Evolutionary conservation across 1,284 basidiomycete genomes (phyloP).

Genomic region (Ustilago trichophora): DNA sequence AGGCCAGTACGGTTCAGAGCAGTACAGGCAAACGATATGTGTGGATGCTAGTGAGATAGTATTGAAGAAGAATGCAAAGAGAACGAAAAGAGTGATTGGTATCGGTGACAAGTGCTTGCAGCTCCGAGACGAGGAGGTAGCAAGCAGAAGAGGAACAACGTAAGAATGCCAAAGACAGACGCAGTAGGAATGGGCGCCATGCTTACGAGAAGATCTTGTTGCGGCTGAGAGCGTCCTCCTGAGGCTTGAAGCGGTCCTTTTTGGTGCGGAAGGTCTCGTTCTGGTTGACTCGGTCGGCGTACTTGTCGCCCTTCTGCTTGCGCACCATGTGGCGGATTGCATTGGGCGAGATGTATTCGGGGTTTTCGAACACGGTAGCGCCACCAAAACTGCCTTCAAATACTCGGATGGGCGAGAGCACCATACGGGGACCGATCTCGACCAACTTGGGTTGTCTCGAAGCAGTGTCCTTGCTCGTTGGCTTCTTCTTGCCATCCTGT

Average conservation of each 20-base stretch:
- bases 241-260: constrained; percentile 74
- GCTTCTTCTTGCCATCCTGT: constrained; percentile 62
- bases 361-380: constrained; percentile 94
- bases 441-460: constrained; percentile 59
- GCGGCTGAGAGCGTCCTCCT: constrained; percentile 83
- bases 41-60: constrained; percentile 6
- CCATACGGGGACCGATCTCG: constrained; percentile 91
- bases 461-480: constrained; percentile 17
- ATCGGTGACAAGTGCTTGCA: constrained; percentile 15
- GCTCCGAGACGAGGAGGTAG: background rate
- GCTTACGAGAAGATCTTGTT: constrained; percentile 85
- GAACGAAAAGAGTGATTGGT: constrained; percentile 4
- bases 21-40: no score
- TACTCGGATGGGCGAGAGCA: constrained; percentile 95
- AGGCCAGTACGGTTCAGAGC: no score
- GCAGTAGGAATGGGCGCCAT: no score
- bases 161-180: background rate
- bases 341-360: constrained; percentile 90
- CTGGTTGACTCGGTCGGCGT: constrained; percentile 81
- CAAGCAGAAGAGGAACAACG: background rate
- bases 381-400: constrained; percentile 88
- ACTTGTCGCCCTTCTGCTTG: constrained; percentile 80
- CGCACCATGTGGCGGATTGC: constrained; percentile 79
- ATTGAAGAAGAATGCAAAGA: constrained; percentile 10
- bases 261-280: constrained; percentile 76